These are phyloP conservation scores for Pelargonium nanum DNA, from an alignment of 345 rosid genomes.

Conservation along the genomic window DNA sequence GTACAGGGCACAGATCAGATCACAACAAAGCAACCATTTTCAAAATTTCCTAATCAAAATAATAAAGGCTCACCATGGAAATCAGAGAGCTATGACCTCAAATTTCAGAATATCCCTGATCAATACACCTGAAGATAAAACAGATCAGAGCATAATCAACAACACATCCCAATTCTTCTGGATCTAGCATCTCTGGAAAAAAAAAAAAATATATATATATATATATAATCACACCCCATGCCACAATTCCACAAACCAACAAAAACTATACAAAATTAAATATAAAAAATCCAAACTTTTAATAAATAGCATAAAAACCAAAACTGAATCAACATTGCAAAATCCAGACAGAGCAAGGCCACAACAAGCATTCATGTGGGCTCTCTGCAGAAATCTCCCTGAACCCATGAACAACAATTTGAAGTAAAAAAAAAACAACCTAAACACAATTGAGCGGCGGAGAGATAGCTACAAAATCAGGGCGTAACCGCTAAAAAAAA, in stretches of 20 bases:
- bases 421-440: background rate
- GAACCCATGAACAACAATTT: background rate
- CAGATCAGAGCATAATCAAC: constrained; percentile 17
- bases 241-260: background rate
- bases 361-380: background rate
- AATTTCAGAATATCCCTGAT: constrained; percentile 53
- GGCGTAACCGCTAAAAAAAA: background rate
- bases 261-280: background rate
- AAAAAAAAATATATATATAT: background rate
- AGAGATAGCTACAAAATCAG: background rate
- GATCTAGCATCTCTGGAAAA: constrained; percentile 18
- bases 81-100: constrained; percentile 35
- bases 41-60: background rate
- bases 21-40: constrained; percentile 7
- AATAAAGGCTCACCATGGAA: constrained; percentile 75
- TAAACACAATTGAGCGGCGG: constrained; percentile 2
- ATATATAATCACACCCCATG: background rate
- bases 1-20: constrained; percentile 14
- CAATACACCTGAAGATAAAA: constrained; percentile 29
- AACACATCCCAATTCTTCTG: constrained; percentile 1
- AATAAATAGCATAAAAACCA: background rate
- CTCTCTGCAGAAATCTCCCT: background rate
- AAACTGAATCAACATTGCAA: background rate
- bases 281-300: background rate
- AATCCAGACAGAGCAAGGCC: background rate